These are phyloP conservation scores for Talaromyces liani DNA, from an alignment of 495 filamentous ascomycete genomes.

Conservation along the genomic window DNA sequence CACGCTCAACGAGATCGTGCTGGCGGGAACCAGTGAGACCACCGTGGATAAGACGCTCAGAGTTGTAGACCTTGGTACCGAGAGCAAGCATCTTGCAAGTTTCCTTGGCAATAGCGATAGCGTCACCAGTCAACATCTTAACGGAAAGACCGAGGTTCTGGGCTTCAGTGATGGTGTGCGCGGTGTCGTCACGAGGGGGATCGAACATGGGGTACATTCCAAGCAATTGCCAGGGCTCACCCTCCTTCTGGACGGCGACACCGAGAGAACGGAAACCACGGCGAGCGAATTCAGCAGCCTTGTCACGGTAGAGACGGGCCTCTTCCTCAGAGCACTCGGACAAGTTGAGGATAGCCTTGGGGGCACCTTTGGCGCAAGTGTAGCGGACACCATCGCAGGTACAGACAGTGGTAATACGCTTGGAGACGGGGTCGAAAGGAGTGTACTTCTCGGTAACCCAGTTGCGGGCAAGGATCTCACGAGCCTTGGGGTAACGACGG, in stretches of 20 bases:
- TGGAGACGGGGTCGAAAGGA: constrained; percentile 72
- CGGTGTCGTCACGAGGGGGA: constrained; percentile 69
- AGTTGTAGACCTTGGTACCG: constrained; percentile 73
- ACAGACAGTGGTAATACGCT: constrained; percentile 65
- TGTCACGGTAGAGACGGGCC: constrained; percentile 57
- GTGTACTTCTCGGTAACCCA: constrained; percentile 71
- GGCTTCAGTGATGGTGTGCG: constrained; percentile 70
- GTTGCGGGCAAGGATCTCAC: constrained; percentile 60
- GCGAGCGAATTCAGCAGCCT: constrained; percentile 65
- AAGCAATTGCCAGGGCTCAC: constrained; percentile 60
- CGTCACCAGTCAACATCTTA: constrained; percentile 77
- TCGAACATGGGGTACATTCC: constrained; percentile 77
- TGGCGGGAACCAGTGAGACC: constrained; percentile 65
- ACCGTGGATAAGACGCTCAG: constrained; percentile 65
- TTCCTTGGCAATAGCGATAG: constrained; percentile 72
- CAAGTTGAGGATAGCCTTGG: constrained; percentile 64
- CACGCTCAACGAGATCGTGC: constrained; percentile 69
- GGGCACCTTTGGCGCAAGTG: constrained; percentile 65
- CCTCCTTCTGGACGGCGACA: constrained; percentile 63
- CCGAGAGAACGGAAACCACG: constrained; percentile 78
- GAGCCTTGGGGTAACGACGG: constrained; percentile 65
- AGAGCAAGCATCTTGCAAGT: constrained; percentile 76
- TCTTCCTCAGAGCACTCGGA: constrained; percentile 57
- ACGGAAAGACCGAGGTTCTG: constrained; percentile 69
- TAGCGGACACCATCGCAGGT: constrained; percentile 60